Percentiles rank a stretch among this genome's conserved stretches.
Evolutionary conservation across 345 rosid genomes (phyloP).

Genomic region (Rhizophora mangle): DNA sequence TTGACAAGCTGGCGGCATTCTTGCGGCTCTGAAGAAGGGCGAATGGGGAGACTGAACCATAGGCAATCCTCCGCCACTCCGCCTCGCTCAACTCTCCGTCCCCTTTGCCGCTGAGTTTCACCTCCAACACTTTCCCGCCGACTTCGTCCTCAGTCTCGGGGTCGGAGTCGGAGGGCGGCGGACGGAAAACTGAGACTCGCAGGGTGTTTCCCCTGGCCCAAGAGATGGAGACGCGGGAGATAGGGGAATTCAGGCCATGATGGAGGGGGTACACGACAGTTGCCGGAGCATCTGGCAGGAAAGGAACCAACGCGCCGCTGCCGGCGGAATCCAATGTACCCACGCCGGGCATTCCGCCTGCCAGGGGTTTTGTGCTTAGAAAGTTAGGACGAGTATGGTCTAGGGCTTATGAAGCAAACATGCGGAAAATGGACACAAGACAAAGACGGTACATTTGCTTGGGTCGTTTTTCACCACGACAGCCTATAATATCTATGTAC

Average conservation of each 20-base stretch:
- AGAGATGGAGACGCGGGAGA: conserved; percentile 69
- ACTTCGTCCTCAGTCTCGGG: conserved; percentile 23
- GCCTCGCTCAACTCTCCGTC: conserved; percentile 64
- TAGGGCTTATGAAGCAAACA: conserved; percentile 40
- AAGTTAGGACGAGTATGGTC: background rate
- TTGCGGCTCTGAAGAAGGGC: conserved; percentile 85
- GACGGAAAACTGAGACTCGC: conserved; percentile 58
- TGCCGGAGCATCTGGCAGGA: conserved; percentile 24
- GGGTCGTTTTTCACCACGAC: too few species aligned
- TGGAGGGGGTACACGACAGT: conserved; percentile 53
- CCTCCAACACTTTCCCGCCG: conserved; percentile 70
- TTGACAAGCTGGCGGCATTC: conserved; percentile 57
- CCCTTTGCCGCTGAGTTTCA: conserved; percentile 49
- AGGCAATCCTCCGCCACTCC: conserved; percentile 74
- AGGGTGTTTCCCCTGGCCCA: conserved; percentile 86
- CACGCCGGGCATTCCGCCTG: conserved; percentile 37
- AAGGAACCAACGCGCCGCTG: conserved; percentile 45
- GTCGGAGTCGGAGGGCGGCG: conserved; percentile 23
- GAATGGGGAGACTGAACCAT: conserved; percentile 83
- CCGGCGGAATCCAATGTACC: conserved; percentile 29
- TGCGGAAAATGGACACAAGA: too few species aligned
- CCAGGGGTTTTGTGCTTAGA: background rate
- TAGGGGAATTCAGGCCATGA: conserved; percentile 61
- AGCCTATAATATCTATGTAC: too few species aligned
- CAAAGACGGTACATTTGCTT: too few species aligned